These are phyloP conservation scores for Kickxella alabastrina DNA, from an alignment of 192 early-diverging fungal genomes.

Conservation along the genomic window DNA sequence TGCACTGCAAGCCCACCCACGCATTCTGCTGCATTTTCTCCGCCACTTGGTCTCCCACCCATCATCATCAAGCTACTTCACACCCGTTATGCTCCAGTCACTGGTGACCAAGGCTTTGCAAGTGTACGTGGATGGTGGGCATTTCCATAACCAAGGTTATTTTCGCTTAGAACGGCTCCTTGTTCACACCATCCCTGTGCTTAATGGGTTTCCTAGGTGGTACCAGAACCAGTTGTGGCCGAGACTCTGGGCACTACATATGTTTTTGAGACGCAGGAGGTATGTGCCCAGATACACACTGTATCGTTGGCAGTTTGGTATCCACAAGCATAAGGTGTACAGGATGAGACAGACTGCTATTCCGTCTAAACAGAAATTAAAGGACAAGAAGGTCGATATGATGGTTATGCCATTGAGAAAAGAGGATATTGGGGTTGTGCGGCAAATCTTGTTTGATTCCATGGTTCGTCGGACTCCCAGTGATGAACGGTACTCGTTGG, in stretches of 20 bases:
- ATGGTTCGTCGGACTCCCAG: not conserved
- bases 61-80: too few relatives aligned
- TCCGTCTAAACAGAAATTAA: conserved; percentile 11
- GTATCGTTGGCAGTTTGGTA: conserved; percentile 12
- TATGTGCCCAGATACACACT: conserved; percentile 24
- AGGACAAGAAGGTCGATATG: conserved; percentile 7
- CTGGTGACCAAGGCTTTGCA: too few relatives aligned
- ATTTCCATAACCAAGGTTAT: conserved; percentile 23
- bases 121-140: too few relatives aligned
- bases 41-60: too few relatives aligned
- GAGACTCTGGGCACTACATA: conserved; percentile 38
- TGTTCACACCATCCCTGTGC: not conserved
- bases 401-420: not conserved
- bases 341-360: conserved; percentile 10
- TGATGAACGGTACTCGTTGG: conserved; percentile 1
- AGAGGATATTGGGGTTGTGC: conserved; percentile 7
- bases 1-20: too few relatives aligned
- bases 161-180: conserved; percentile 31
- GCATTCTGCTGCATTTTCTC: too few relatives aligned
- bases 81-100: too few relatives aligned
- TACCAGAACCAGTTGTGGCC: conserved; percentile 13
- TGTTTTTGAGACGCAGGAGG: conserved; percentile 28
- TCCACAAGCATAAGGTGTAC: conserved; percentile 1
- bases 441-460: conserved; percentile 17
- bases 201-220: not conserved